Conservation (phyloP, 768 basidiomycete genomes). For the Astraeus odoratus region DNA sequence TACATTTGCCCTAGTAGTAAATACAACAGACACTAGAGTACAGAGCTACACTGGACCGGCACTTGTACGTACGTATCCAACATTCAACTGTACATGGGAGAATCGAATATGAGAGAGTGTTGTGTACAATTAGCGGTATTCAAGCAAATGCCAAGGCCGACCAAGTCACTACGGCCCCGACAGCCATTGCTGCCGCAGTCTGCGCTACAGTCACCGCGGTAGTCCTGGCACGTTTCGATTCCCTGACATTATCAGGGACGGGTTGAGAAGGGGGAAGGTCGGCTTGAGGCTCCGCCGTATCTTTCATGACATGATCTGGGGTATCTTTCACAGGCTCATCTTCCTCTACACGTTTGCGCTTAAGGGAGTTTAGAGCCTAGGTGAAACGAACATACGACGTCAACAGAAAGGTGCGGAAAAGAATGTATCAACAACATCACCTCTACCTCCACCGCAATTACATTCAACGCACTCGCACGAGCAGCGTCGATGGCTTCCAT, state of each 20-base stretch:
- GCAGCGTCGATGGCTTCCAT: slow-evolving; percentile 37
- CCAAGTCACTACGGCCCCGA: slow-evolving; percentile 71
- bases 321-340: slow-evolving; percentile 11
- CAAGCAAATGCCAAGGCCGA: slow-evolving; percentile 62
- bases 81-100: background rate
- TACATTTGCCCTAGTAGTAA: background rate
- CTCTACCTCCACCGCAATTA: slow-evolving; percentile 26
- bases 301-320: background rate
- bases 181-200: slow-evolving; percentile 53
- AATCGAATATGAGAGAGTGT: background rate
- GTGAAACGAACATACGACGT: slow-evolving; percentile 15
- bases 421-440: slow-evolving; percentile 10
- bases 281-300: background rate
- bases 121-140: slow-evolving; percentile 4
- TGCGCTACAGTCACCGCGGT: slow-evolving; percentile 36
- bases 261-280: slow-evolving; percentile 1
- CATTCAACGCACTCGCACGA: slow-evolving; percentile 32
- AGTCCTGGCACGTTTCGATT: slow-evolving; percentile 41
- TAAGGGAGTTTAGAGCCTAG: slow-evolving; percentile 36
- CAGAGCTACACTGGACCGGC: background rate
- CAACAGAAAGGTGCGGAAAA: slow-evolving; percentile 11
- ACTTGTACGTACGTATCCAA: background rate
- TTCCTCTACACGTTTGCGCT: slow-evolving; percentile 55
- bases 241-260: slow-evolving; percentile 7
- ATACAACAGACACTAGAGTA: background rate